A percentile compares a stretch with the other conserved stretches of the same genome.
These are phyloP conservation scores for Craterostigma plantagineum DNA, from an alignment of 257 asterid species.

Conservation along the genomic window DNA sequence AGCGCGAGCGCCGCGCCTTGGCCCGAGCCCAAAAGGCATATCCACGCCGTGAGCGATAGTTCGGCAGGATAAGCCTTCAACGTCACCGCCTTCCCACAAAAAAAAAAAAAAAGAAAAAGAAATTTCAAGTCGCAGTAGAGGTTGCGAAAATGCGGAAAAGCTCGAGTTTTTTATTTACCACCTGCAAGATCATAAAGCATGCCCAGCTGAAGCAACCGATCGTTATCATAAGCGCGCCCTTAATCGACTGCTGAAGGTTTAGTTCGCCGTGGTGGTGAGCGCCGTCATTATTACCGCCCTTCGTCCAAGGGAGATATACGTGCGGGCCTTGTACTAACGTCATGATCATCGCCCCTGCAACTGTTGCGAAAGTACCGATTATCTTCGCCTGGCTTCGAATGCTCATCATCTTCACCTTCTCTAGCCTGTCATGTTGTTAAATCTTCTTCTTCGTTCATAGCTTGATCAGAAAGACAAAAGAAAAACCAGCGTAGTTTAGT, in stretches of 20 bases:
- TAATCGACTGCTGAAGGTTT: slow-evolving; percentile 38
- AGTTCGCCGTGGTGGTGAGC: background rate
- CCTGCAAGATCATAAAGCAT: slow-evolving; percentile 82
- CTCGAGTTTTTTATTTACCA: slow-evolving; percentile 8
- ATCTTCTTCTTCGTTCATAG: no score
- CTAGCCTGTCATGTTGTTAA: slow-evolving; percentile 63
- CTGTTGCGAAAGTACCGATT: slow-evolving; percentile 61
- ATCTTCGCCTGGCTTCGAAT: slow-evolving; percentile 85
- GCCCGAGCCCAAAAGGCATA: slow-evolving; percentile 67
- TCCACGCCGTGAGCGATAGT: slow-evolving; percentile 84
- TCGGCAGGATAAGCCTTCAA: slow-evolving; percentile 54
- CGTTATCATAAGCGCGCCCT: slow-evolving; percentile 71
- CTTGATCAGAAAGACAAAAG: no score
- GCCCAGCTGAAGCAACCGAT: slow-evolving; percentile 86
- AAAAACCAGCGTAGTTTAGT: no score
- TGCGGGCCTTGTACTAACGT: slow-evolving; percentile 62
- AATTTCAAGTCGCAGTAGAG: background rate
- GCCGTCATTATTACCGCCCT: background rate
- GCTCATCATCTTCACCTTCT: slow-evolving; percentile 55
- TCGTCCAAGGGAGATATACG: slow-evolving; percentile 58
- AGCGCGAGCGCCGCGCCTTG: slow-evolving; percentile 50
- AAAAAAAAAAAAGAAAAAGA: background rate
- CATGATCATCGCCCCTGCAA: slow-evolving; percentile 98
- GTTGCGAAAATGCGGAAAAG: no score
- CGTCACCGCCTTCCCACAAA: slow-evolving; percentile 48